Evolutionary conservation across 768 basidiomycete species (phyloP), one percentile per base, ranked within the genome.

Genomic region (Amanita polypyramis): DNA sequence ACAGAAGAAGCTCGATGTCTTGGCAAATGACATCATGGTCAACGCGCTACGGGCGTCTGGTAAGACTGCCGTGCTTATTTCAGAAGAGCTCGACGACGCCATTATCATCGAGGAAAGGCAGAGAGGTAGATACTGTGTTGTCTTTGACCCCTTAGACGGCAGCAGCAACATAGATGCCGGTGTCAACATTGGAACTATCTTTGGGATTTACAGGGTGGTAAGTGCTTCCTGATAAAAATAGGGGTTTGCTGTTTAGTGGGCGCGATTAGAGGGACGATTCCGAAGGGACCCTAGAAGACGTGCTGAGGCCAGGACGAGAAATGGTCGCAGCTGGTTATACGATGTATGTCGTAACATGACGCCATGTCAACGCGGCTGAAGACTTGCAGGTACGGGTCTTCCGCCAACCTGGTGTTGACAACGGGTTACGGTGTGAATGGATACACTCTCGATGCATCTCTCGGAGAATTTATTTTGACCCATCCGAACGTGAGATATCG

Each of bases 271-370:
- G 69, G 55, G 76, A 79, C 25, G 92, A 74, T 36, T 94, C 92
- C 15, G 65, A 68, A 43, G 94, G 94, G n/a, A 73, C 78, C 27
- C 59, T 98, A 50, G 70, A 74, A 51, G 96, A 98, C 62, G 96
- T 97, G 23, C 74, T 99, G 49, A 76, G 91, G 55, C 93, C 96
- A 11, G 96, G 96, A 37, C 82, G 74, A 59, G 85, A 96, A 60
- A 96, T 98, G 94, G 95, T 97, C 42, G 95, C 93, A 45, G 93
- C 93, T 47, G 94, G 94, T 20, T 97, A 97, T 67, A 95, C 90
- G 52, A 96, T 95, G 93, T 90, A 61, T 61, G 82, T 47, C 7
- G 25, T 27, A 27, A 27, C 25, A 27, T 27, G 25, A 7, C 7
- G 25, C 25, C 7, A 7, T 27, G 7, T 27, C 25, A 27, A 27